Evolutionary conservation across 2,329 filamentous ascomycete species (phyloP), one percentile per base, ranked within the genome.

Genomic region (Plectosphaerella cucumerina): DNA sequence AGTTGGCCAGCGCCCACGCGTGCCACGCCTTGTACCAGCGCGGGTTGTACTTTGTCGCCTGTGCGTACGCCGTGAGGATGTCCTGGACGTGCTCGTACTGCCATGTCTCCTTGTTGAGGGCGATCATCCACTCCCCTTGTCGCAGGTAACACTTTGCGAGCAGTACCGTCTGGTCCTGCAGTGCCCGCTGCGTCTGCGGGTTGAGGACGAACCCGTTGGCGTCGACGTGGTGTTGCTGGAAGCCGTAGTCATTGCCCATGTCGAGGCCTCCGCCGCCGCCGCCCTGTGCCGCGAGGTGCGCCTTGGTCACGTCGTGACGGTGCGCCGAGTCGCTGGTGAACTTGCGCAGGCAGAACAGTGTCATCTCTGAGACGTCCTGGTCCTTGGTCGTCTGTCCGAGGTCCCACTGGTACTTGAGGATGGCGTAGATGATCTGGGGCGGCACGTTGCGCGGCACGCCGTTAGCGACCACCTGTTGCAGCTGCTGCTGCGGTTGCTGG

Each of bases 11-110:
- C 11, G 94, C 95, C 93, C 94, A 99, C 0, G 94, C 89, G 70
- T 99, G 94, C 94, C 94, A 99, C 8, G 95, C 94, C 71, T 99
- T 99, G 75, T 99, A 99, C 84, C 93, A 99, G 54, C 87, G 85
- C 33, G 90, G 87, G 65, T 99, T 96, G 71, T 95, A 97, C 53
- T 90, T 86, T 2, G 94, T 99, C 1, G 95, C 95, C 53, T 92
- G 87, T 17, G 86, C 85, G 68, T 97, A 99, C 2, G 94, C 91
- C n/a, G 84, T 81, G 21, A 99, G 76, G 52, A 99, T 91, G 49
- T 97, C 93, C 48, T 89, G 83, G 4, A 96, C 89, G 58, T 89
- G 86, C 9, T 90, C 87, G 56, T 89, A 84, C 57, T 90, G 86
- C 95, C 94, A 99, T 58, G 94, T 87, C 48, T 91, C 88, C 63